Evolutionary conservation across 345 rosid species (phyloP), one percentile per base, ranked within the genome.

Genomic region (Bretschneidera sinensis): DNA sequence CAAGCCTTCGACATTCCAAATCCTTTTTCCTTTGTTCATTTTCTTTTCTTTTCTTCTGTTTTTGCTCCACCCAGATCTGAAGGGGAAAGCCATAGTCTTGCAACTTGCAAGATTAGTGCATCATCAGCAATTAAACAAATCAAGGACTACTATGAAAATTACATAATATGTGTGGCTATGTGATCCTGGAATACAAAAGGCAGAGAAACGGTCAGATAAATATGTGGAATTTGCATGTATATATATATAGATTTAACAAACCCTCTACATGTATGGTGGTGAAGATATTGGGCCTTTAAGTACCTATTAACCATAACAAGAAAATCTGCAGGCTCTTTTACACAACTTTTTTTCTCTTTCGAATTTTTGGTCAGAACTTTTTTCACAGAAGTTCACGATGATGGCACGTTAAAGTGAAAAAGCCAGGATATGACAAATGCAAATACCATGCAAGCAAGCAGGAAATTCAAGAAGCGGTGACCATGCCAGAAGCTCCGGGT

Each of bases 371-470:
- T 45, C 52, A 48, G 47, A 51, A 22, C 54, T 9, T 51, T 43
- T 39, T 39, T 14, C 11, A 13, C 28, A 19, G 39, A 62, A 62
- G 39, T 55, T 77, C 75, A 84, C 0, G 80, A 70, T 15, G 88
- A 79, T 21, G 85, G 76, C 58, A 83, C 76, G 17, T 79, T 78
- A 61, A 87, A 85, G 83, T 83, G 91, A 63, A 87, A 85, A 58
- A 87, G 87, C 91, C 95, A 87, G 16, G 95, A 85, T 55, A 87
- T 78, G 59, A 85, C 78, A 43, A 87, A 87, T 16, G 95, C 88
- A 55, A 87, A 76, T 51, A 87, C 85, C 85, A 87, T 78, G 71
- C 91, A 87, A 33, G 88, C 88, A 6, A 87, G 86, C 49, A 87
- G 78, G 69, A 83, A 82, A 43, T 87, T 87, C 21, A 87, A 81